Percentiles rank a stretch among this genome's conserved stretches.
phyloP scores from a whole-genome alignment of 164 flowering plant genomes.

The Aristolochia contorta region DNA sequence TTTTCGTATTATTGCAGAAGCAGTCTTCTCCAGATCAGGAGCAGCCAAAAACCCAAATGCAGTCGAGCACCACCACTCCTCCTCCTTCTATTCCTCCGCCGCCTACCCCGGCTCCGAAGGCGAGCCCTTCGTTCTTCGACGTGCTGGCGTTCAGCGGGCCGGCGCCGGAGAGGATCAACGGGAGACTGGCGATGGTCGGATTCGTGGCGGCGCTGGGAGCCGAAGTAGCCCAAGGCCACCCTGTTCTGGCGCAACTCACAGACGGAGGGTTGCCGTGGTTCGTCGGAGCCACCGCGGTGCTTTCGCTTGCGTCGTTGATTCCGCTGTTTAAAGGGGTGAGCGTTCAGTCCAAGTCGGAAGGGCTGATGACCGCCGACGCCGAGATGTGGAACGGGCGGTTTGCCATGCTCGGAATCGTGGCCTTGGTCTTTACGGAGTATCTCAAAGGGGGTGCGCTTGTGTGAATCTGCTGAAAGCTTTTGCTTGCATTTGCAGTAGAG shows the following conservation, averaged over 20 bases:
- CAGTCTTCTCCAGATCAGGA: too few relatives aligned
- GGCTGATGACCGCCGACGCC: conserved; percentile 66
- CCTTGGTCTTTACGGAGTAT: conserved; percentile 72
- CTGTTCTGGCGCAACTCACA: conserved; percentile 42
- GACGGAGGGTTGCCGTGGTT: conserved; percentile 68
- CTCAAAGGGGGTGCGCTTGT: conserved; percentile 70
- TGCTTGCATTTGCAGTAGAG: too few relatives aligned
- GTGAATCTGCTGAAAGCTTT: too few relatives aligned
- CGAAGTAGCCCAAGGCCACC: conserved; percentile 51
- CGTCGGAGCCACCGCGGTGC: conserved; percentile 37
- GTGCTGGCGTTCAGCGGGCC: conserved; percentile 72
- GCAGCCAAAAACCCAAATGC: too few relatives aligned
- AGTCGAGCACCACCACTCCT: too few relatives aligned
- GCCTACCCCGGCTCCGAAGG: conserved; percentile 9
- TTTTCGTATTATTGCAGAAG: too few relatives aligned
- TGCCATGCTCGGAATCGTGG: conserved; percentile 84
- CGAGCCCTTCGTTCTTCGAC: conserved; percentile 53
- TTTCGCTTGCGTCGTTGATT: conserved; percentile 60
- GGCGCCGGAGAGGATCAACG: conserved; percentile 88
- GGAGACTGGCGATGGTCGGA: conserved; percentile 82
- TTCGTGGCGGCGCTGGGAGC: conserved; percentile 71
- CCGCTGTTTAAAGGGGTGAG: conserved; percentile 61
- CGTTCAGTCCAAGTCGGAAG: conserved; percentile 44
- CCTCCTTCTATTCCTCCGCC: too few relatives aligned
- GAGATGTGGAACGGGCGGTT: conserved; percentile 83